Evolutionary conservation across 192 early-diverging fungal species (phyloP).

Genomic region (Coemansia aciculifera): DNA sequence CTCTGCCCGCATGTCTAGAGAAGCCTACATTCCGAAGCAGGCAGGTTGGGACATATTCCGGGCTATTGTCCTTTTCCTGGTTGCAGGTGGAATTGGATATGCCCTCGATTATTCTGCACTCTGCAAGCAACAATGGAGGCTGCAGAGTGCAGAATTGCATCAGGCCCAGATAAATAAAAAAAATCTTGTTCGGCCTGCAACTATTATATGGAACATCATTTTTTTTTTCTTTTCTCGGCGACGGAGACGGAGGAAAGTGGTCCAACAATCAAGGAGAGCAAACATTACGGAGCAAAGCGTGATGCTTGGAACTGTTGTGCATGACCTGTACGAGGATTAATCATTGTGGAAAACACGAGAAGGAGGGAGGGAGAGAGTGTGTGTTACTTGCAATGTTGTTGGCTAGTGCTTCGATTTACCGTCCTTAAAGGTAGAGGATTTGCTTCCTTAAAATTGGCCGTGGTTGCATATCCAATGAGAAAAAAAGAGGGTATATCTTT

Average conservation of each 20-base stretch:
- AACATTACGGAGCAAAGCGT: background rate
- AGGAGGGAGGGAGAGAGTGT: background rate
- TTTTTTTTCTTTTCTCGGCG: background rate
- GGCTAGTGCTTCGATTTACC: background rate
- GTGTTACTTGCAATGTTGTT: background rate
- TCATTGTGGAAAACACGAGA: background rate
- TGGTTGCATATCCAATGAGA: background rate
- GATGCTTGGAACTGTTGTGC: background rate
- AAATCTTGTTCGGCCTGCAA: background rate
- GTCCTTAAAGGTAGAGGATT: too few species aligned
- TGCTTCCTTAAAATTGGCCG: background rate
- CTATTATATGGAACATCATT: background rate
- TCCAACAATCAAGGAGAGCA: background rate
- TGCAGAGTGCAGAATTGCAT: background rate
- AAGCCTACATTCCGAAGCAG: background rate
- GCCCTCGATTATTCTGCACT: background rate
- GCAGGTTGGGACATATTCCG: background rate
- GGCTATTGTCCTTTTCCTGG: background rate
- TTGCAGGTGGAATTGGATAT: background rate
- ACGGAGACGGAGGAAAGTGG: background rate
- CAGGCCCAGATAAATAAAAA: background rate
- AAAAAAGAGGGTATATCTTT: background rate
- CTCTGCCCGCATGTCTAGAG: background rate
- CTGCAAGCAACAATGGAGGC: background rate
- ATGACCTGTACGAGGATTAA: background rate